These are phyloP conservation scores for Austroboletus niveus DNA, from an alignment of 1,284 basidiomycete genomes.

Conservation along the genomic window DNA sequence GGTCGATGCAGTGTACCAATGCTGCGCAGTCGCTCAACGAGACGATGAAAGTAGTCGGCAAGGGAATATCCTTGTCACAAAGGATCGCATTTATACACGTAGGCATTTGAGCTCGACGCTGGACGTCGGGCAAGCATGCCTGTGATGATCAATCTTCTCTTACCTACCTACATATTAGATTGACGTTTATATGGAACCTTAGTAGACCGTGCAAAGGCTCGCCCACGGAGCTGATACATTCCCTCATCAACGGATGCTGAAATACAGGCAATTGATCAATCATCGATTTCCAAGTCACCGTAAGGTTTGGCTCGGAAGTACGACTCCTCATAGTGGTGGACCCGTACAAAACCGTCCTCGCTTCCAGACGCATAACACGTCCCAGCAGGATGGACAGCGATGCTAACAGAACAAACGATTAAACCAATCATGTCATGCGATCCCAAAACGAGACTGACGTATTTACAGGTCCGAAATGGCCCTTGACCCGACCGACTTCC, in stretches of 20 bases:
- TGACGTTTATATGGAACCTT: too few relatives aligned
- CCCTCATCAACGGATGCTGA: constrained; percentile 6
- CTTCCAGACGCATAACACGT: constrained; percentile 92
- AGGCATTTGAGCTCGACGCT: constrained; percentile 15
- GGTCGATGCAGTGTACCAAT: constrained; percentile 11
- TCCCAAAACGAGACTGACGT: constrained; percentile 55
- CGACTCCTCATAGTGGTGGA: constrained; percentile 90
- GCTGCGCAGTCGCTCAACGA: constrained; percentile 18
- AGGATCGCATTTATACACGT: constrained; percentile 29
- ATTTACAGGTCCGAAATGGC: constrained; percentile 97
- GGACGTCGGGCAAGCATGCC: not conserved
- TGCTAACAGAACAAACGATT: constrained; percentile 41
- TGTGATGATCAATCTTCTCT: not conserved
- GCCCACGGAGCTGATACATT: constrained; percentile 1
- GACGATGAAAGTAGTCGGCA: constrained; percentile 12
- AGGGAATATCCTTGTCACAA: constrained; percentile 19
- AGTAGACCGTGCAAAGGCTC: not conserved
- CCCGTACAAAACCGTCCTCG: constrained; percentile 94
- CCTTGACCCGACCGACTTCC: constrained; percentile 95
- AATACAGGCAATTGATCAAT: constrained; percentile 17
- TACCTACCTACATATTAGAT: not conserved
- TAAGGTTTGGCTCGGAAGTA: constrained; percentile 90
- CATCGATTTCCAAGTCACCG: constrained; percentile 78
- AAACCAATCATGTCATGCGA: not conserved
- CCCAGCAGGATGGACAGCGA: constrained; percentile 91